Evolutionary conservation across 108 stramenopile species (phyloP), one percentile per base, ranked within the genome.

Genomic region (Discostella pseudostelligera): DNA sequence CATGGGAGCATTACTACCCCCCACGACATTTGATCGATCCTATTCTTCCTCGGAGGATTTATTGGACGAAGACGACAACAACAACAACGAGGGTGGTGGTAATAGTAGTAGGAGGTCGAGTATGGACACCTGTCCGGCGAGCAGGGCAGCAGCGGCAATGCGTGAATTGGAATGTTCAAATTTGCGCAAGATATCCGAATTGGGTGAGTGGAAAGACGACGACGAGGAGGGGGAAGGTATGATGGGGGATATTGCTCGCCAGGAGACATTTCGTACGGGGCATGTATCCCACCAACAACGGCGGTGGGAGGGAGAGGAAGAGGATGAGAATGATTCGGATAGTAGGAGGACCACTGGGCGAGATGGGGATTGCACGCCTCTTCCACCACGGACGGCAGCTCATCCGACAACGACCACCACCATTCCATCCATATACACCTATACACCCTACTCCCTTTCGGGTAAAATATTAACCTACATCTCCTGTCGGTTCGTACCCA

Each of bases 401-500:
- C 32, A 32, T 32, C 32, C 32, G 5, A 32, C 32, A 32, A 32
- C 32, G 5, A 32, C 32, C 32, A 32, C 32, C 20, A 7, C 6
- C 28, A 29, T 39, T 3, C 24, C 48, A 32, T 24, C 50, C 9
- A 46, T 70, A 2, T 55, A 70, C 53, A 35, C 69, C 20, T 70
- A 43, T 39, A 61, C 69, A 25, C 22, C 69, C 17, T 26, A 61
- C 59, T 25, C 65, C 28, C 22, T 58, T 32, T 67, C 65, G 29
- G 71, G 65, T 4, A 67, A 10, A 13, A 32, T 65, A 8, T 56
- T 72, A 13, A 66, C 71, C n/a, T 47, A 28, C 36, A 19, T 72
- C 36, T 57, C 71, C 11, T 10, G 12, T 17, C 51, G 57, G 10
- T 72, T 66, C 46, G 65, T 72, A 14, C 71, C 71, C 16, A 19